These are phyloP conservation scores for Ulota crispa DNA, from an alignment of 225 moss, liverwort and hornwort species.

Conservation along the genomic window DNA sequence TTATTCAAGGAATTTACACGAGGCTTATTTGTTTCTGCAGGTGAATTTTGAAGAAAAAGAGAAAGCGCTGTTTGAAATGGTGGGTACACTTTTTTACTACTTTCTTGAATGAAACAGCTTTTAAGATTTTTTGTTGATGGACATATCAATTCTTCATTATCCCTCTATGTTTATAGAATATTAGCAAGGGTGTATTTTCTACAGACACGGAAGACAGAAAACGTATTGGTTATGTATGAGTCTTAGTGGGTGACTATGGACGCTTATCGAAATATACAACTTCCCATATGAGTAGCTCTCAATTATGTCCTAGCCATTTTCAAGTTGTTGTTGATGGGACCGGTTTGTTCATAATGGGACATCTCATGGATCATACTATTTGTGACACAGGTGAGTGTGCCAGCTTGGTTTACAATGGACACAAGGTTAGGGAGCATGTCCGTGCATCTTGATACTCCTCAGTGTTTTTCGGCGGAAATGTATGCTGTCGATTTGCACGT, in stretches of 20 bases:
- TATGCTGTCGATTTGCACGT: conserved; percentile 84
- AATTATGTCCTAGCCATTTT: background rate
- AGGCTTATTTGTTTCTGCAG: conserved; percentile 32
- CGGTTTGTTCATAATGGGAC: background rate
- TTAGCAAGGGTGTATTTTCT: background rate
- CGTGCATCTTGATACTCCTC: conserved; percentile 82
- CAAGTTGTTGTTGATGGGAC: background rate
- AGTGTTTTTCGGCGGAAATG: conserved; percentile 90
- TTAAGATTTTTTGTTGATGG: background rate
- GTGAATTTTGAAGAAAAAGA: conserved; percentile 79
- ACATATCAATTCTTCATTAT: background rate
- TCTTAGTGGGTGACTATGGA: background rate
- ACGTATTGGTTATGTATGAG: background rate
- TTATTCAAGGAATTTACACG: background rate
- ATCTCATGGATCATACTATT: conserved; percentile 3
- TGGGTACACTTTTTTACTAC: conserved; percentile 20
- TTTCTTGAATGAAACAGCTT: background rate
- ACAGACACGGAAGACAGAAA: background rate
- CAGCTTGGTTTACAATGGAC: conserved; percentile 91
- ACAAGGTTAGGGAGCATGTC: conserved; percentile 91
- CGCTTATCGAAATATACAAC: background rate
- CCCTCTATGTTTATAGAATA: background rate
- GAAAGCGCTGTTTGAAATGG: conserved; percentile 79
- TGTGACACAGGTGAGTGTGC: conserved; percentile 75
- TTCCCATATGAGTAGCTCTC: background rate